phyloP scores from a whole-genome alignment of 1,284 basidiomycete species.

The Ganoderma resinaceum region DNA sequence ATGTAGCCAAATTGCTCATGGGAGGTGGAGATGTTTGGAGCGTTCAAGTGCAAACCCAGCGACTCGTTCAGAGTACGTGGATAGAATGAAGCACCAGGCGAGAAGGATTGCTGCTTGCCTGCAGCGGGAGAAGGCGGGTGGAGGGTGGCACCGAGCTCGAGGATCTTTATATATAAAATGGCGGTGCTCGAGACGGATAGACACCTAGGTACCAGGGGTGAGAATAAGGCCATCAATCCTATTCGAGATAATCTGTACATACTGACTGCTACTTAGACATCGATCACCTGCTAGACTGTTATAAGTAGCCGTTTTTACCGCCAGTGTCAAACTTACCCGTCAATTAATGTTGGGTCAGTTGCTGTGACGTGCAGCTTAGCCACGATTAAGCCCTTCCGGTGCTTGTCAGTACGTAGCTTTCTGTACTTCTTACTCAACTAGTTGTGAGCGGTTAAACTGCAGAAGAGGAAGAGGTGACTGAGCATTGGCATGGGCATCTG shows the following conservation, averaged over 20 bases:
- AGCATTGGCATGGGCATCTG: neutral
- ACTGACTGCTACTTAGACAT: neutral
- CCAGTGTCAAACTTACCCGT: neutral
- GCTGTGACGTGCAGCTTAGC: neutral
- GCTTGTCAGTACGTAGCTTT: too few species aligned
- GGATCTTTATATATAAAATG: neutral
- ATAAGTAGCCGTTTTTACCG: neutral
- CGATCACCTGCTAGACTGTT: neutral
- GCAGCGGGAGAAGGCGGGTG: neutral
- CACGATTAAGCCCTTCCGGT: neutral
- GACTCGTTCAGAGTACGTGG: neutral
- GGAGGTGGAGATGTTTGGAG: neutral
- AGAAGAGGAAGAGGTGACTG: too few species aligned
- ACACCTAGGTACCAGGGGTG: constrained; percentile 6
- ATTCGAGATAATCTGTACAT: neutral
- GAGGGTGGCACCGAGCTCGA: neutral
- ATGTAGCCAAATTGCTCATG: constrained; percentile 3
- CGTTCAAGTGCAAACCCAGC: neutral
- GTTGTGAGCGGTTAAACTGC: too few species aligned
- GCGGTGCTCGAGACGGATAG: neutral
- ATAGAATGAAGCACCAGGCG: neutral
- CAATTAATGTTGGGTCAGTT: neutral
- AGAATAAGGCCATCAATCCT: constrained; percentile 2
- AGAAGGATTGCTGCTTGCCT: neutral
- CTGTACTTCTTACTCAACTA: neutral